Conservation (phyloP, 2,329 filamentous ascomycete species). For the Capronia americana region DNA sequence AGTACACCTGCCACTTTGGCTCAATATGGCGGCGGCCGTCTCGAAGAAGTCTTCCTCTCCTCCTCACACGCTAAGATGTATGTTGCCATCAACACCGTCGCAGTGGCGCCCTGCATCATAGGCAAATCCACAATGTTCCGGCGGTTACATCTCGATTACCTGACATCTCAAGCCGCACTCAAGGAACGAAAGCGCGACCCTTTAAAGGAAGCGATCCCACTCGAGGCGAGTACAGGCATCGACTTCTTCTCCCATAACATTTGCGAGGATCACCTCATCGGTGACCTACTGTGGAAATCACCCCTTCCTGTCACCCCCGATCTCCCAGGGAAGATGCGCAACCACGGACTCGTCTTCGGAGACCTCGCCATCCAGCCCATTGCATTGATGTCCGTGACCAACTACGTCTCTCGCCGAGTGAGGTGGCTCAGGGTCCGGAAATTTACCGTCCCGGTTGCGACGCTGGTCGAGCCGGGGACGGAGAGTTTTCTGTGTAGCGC, state of each 20-base stretch:
- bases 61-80: constrained; percentile 98
- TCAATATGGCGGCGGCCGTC: constrained; percentile 68
- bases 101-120: constrained; percentile 88
- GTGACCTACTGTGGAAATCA: constrained; percentile 86
- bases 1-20: neutral
- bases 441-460: constrained; percentile 88
- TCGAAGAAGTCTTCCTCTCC: constrained; percentile 95
- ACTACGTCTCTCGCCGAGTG: constrained; percentile 80
- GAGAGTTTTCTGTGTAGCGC: constrained; percentile 84
- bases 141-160: constrained; percentile 81
- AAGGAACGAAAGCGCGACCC: neutral
- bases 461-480: constrained; percentile 88
- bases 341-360: constrained; percentile 83
- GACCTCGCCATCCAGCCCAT: constrained; percentile 92
- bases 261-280: constrained; percentile 96
- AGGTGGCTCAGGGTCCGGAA: constrained; percentile 94
- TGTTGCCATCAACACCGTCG: constrained; percentile 91
- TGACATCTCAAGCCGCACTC: constrained; percentile 54
- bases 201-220: constrained; percentile 48
- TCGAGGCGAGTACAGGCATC: constrained; percentile 62
- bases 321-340: constrained; percentile 55
- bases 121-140: constrained; percentile 99
- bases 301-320: constrained; percentile 55
- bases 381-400: constrained; percentile 74
- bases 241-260: constrained; percentile 96